A percentile compares a stretch with the other conserved stretches of the same genome.
phyloP scores from a whole-genome alignment of 2,329 filamentous ascomycete species.

The Colletotrichum orbiculare region DNA sequence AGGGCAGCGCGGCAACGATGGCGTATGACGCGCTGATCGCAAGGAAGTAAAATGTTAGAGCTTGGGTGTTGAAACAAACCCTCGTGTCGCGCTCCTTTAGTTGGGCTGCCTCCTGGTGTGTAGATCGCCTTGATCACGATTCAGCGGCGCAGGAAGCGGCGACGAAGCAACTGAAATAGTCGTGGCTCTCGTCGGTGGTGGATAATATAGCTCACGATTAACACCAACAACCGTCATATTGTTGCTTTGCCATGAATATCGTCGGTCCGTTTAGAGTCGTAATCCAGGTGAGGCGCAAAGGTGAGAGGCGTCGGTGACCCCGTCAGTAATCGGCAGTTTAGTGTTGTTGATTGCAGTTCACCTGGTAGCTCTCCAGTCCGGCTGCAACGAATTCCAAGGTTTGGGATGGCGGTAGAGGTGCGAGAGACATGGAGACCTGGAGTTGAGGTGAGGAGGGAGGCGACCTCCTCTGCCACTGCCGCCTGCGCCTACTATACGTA shows the following conservation, averaged over 20 bases:
- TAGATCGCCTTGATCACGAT: slow-evolving; percentile 30
- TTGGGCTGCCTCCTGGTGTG: slow-evolving; percentile 16
- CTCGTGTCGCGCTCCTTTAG: slow-evolving; percentile 25
- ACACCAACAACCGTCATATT: slow-evolving; percentile 30
- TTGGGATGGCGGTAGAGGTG: slow-evolving; percentile 29
- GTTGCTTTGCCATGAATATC: slow-evolving; percentile 26
- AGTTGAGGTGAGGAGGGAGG: slow-evolving; percentile 6
- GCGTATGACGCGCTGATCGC: slow-evolving; percentile 27
- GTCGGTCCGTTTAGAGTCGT: slow-evolving; percentile 30
- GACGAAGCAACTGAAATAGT: background rate
- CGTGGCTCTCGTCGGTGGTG: background rate
- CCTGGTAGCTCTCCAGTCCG: slow-evolving; percentile 19
- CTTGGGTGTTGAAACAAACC: slow-evolving; percentile 30
- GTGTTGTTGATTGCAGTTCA: slow-evolving; percentile 21
- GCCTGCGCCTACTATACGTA: too few species aligned
- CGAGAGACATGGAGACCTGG: slow-evolving; percentile 11
- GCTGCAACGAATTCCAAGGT: slow-evolving; percentile 33
- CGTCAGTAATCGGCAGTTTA: slow-evolving; percentile 1
- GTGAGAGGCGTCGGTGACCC: slow-evolving; percentile 21
- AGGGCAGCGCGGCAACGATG: slow-evolving; percentile 5
- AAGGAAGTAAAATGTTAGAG: slow-evolving; percentile 27
- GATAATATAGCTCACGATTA: slow-evolving; percentile 13
- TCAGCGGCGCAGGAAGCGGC: slow-evolving; percentile 15
- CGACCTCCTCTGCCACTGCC: background rate
- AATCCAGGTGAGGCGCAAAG: slow-evolving; percentile 1